These are phyloP conservation scores for Chloranthus sessilifolius DNA, from an alignment of 164 flowering plant species.

Conservation along the genomic window DNA sequence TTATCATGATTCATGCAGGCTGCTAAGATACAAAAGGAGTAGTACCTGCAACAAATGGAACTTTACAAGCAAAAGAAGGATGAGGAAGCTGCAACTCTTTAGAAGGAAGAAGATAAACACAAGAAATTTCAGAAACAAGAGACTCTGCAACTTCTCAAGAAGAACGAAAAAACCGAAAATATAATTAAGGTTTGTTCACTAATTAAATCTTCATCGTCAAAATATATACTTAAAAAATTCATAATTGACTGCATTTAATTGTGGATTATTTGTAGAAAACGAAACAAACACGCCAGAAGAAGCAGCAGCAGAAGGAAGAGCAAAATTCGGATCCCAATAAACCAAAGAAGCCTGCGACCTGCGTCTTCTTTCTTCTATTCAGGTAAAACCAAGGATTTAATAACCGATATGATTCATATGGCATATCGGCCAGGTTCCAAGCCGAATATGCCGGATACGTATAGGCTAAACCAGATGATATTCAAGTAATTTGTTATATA, in stretches of 20 bases:
- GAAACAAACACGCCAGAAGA: constrained; percentile 58
- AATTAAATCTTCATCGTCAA: no score
- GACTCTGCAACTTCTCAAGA: constrained; percentile 84
- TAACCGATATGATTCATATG: no score
- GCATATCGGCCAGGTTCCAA: no score
- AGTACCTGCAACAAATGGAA: constrained; percentile 68
- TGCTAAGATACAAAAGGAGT: constrained; percentile 72
- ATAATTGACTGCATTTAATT: neutral
- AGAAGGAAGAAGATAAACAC: constrained; percentile 64
- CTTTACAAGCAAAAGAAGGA: constrained; percentile 66
- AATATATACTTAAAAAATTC: no score
- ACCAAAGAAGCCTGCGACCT: constrained; percentile 88
- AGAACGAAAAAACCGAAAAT: constrained; percentile 84
- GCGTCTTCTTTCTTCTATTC: constrained; percentile 77
- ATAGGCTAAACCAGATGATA: no score
- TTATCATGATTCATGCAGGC: constrained; percentile 28
- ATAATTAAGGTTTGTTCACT: constrained; percentile 59
- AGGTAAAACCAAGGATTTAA: constrained; percentile 28
- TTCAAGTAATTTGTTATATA: no score
- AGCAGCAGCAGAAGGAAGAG: constrained; percentile 45
- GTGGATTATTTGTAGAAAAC: constrained; percentile 40
- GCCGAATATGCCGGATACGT: no score
- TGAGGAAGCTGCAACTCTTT: constrained; percentile 49
- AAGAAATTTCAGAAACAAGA: constrained; percentile 84
- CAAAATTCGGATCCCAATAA: constrained; percentile 64